phyloP scores from a whole-genome alignment of 1,139 yeast species.

The Sugiyamaella neomexicana region DNA sequence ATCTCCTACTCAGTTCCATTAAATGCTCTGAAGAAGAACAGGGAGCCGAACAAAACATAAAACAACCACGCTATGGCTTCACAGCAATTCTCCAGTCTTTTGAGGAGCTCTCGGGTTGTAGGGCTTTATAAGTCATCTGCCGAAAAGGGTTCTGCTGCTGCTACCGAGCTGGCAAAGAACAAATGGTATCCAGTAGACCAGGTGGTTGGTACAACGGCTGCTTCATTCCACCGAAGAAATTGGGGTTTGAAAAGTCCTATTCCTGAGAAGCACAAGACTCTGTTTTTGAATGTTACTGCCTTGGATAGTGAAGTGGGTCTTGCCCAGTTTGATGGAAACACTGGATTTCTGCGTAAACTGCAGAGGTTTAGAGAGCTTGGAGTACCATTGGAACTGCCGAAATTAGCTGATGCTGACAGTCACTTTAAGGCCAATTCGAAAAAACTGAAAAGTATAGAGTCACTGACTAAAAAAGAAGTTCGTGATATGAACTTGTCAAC shows the following conservation, averaged over 20 bases:
- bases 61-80: not conserved
- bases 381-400: slow-evolving; percentile 30
- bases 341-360: slow-evolving; percentile 51
- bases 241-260: slow-evolving; percentile 64
- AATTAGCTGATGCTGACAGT: slow-evolving; percentile 22
- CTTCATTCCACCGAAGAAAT: slow-evolving; percentile 56
- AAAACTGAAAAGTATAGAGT: slow-evolving; percentile 25
- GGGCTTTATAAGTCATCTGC: slow-evolving; percentile 20
- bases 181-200: slow-evolving; percentile 52
- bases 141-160: slow-evolving; percentile 24
- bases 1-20: not conserved
- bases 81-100: slow-evolving; percentile 24
- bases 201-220: slow-evolving; percentile 56
- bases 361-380: slow-evolving; percentile 53
- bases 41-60: not conserved
- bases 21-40: not conserved
- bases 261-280: slow-evolving; percentile 51
- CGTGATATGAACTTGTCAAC: slow-evolving; percentile 25
- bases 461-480: slow-evolving; percentile 25
- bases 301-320: slow-evolving; percentile 55
- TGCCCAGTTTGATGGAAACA: slow-evolving; percentile 52
- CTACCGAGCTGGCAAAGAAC: slow-evolving; percentile 27
- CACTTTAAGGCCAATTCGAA: slow-evolving; percentile 25
- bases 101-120: slow-evolving; percentile 38
- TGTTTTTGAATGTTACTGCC: slow-evolving; percentile 51